These are phyloP conservation scores for Penicillium daleae DNA, from an alignment of 495 filamentous ascomycete genomes.

Conservation along the genomic window DNA sequence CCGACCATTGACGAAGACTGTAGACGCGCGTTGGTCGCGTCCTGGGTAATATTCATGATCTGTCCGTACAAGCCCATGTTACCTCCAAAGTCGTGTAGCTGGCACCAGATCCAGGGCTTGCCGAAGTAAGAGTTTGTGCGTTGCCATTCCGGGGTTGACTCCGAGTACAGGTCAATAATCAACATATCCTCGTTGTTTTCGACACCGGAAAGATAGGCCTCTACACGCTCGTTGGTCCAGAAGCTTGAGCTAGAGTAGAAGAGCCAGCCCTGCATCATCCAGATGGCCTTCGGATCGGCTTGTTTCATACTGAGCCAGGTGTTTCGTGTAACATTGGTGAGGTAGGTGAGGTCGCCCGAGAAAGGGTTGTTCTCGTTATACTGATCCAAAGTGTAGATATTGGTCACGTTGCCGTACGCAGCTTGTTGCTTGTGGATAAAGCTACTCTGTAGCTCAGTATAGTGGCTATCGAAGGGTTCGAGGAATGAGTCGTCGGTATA, in stretches of 20 bases:
- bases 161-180: constrained; percentile 56
- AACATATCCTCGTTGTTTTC: constrained; percentile 50
- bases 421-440: constrained; percentile 53
- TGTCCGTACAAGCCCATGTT: constrained; percentile 57
- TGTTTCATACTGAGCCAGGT: constrained; percentile 51
- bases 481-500: background rate
- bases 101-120: constrained; percentile 58
- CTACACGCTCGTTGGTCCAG: constrained; percentile 54
- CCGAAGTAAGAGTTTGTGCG: constrained; percentile 55
- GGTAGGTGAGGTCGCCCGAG: background rate
- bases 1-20: constrained; percentile 2
- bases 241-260: constrained; percentile 50
- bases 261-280: constrained; percentile 61
- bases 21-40: background rate
- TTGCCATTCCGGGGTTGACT: constrained; percentile 54
- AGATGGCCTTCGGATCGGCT: constrained; percentile 52
- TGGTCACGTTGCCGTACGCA: constrained; percentile 53
- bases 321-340: constrained; percentile 43
- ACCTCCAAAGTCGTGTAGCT: constrained; percentile 54
- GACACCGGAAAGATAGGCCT: constrained; percentile 55
- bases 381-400: constrained; percentile 57
- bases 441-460: constrained; percentile 45
- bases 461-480: constrained; percentile 23
- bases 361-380: constrained; percentile 57
- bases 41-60: constrained; percentile 43